Conservation (phyloP, 441 rosid genomes). For the Eruca vesicaria region DNA sequence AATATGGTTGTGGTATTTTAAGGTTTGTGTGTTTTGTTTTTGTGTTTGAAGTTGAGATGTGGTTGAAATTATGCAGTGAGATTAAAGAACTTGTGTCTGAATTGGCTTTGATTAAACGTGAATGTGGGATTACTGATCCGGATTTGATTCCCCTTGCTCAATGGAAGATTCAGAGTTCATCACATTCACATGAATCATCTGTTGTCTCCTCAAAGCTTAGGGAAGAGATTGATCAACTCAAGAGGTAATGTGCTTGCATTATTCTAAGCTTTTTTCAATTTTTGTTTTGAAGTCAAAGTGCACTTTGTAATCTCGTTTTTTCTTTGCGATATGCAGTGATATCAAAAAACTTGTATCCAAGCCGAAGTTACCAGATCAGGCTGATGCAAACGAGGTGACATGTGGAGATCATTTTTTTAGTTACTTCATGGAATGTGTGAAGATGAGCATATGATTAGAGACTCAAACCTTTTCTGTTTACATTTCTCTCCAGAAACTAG, state of each 20-base stretch:
- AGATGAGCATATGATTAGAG: conserved; percentile 13
- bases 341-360: conserved; percentile 50
- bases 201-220: conserved; percentile 46
- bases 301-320: background rate
- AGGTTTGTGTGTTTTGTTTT: background rate
- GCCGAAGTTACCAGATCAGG: conserved; percentile 48
- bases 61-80: conserved; percentile 44
- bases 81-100: conserved; percentile 53
- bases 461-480: conserved; percentile 12
- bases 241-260: conserved; percentile 49
- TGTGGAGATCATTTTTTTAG: conserved; percentile 11
- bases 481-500: conserved; percentile 45
- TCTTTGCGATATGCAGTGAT: conserved; percentile 47
- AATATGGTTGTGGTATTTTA: background rate
- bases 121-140: conserved; percentile 62
- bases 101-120: conserved; percentile 50
- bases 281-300: background rate
- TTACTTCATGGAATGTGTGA: background rate
- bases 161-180: conserved; percentile 44
- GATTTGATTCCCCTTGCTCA: conserved; percentile 55
- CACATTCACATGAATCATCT: conserved; percentile 49
- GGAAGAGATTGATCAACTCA: conserved; percentile 69
- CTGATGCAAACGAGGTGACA: conserved; percentile 59
- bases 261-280: background rate
- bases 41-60: background rate